Conservation (phyloP, 306 rosid species). For the Cicer chorassanicum region DNA sequence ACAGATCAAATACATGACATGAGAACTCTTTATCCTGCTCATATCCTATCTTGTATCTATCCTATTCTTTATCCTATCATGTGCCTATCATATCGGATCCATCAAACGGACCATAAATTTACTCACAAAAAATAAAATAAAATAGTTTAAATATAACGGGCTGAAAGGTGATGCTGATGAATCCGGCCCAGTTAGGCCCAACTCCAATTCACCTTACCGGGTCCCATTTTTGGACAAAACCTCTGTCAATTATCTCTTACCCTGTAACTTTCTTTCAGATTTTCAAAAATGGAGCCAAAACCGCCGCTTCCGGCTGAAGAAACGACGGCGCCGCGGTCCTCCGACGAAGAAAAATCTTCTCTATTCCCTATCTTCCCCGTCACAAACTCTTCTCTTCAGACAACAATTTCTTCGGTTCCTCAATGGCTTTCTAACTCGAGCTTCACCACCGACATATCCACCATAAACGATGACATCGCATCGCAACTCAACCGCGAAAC, state of each 20-base stretch:
- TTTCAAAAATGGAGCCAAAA: slow-evolving; percentile 57
- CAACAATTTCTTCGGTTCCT: slow-evolving; percentile 43
- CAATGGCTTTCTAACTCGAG: slow-evolving; percentile 85
- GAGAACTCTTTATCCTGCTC: no score
- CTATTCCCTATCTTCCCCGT: slow-evolving; percentile 64
- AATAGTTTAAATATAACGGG: neutral
- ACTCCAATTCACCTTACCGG: neutral
- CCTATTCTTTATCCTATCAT: no score
- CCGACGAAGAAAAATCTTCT: slow-evolving; percentile 46
- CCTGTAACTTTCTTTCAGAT: neutral
- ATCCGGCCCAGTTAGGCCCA: neutral
- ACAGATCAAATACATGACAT: no score
- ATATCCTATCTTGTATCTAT: no score
- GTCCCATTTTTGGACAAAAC: neutral
- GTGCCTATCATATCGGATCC: no score
- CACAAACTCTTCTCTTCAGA: slow-evolving; percentile 42
- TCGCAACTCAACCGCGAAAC: slow-evolving; percentile 23
- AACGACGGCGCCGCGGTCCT: neutral
- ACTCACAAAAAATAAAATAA: no score
- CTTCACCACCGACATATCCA: slow-evolving; percentile 73
- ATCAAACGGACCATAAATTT: no score
- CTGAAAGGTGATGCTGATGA: neutral
- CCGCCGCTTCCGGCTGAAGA: slow-evolving; percentile 32
- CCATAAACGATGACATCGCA: slow-evolving; percentile 50
- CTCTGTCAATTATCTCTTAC: neutral